Conservation (phyloP, 441 rosid species). For the Mallotus repandus region DNA sequence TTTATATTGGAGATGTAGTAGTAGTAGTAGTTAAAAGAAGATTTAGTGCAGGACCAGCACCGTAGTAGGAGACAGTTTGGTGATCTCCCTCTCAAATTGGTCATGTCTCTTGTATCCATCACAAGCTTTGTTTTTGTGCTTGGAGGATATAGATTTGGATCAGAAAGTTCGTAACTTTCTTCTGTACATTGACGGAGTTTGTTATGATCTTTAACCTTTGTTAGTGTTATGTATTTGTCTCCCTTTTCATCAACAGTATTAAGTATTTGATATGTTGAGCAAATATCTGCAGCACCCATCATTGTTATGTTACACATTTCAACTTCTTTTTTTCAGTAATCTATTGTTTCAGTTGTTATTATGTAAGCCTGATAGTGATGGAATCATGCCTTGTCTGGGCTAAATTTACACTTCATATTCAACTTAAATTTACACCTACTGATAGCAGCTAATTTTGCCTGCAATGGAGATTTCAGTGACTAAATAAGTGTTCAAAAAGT, state of each 20-base stretch:
- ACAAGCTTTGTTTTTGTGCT: constrained; percentile 48
- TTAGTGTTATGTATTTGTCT: constrained; percentile 2
- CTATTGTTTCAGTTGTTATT: not conserved
- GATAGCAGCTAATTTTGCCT: not conserved
- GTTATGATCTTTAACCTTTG: constrained; percentile 16
- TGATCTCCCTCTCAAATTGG: constrained; percentile 53
- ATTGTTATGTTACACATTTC: not conserved
- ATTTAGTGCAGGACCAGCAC: constrained; percentile 25
- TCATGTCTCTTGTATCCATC: constrained; percentile 26
- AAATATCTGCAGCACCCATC: constrained; percentile 17
- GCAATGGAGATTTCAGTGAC: not conserved
- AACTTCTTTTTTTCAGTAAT: not conserved
- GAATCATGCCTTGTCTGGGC: not conserved
- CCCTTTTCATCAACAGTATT: constrained; percentile 13
- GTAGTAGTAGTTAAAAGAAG: constrained; percentile 12
- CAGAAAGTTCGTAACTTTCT: constrained; percentile 9
- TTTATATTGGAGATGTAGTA: constrained; percentile 12
- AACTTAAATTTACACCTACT: not conserved
- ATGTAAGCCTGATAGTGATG: constrained; percentile 5
- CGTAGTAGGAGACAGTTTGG: constrained; percentile 61
- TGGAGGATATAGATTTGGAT: constrained; percentile 23
- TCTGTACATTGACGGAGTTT: constrained; percentile 28
- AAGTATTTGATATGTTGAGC: constrained; percentile 6
- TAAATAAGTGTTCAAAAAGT: not conserved
- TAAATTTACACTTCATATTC: not conserved